A percentile compares a stretch with the other conserved stretches of the same genome.
Evolutionary conservation across 2,329 filamentous ascomycete species (phyloP).

Genomic region (Colletotrichum somersetense): DNA sequence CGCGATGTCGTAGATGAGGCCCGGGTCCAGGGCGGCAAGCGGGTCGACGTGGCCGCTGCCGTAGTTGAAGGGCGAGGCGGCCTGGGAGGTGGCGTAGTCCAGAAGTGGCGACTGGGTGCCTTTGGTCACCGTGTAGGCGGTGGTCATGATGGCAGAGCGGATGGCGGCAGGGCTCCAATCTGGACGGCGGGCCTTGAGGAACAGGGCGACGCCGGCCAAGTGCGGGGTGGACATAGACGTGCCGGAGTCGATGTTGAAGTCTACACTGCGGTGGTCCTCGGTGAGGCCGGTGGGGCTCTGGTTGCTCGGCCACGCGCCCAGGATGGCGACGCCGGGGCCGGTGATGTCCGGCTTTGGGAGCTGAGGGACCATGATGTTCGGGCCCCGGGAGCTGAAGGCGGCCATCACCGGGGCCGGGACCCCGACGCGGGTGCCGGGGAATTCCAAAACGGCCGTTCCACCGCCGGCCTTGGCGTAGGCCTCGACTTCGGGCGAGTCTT

Average conservation of each 20-base stretch:
- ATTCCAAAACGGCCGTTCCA: constrained; percentile 16
- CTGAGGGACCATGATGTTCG: constrained; percentile 21
- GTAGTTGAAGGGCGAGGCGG: constrained; percentile 30
- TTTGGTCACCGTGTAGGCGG: constrained; percentile 23
- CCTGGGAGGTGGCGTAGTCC: not conserved
- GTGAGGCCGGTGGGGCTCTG: constrained; percentile 7
- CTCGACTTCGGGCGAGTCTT: constrained; percentile 11
- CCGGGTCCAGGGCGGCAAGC: constrained; percentile 45
- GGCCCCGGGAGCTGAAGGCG: constrained; percentile 38
- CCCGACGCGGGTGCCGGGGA: constrained; percentile 27
- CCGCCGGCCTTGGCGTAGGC: constrained; percentile 21
- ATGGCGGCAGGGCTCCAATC: constrained; percentile 35
- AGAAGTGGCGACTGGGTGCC: constrained; percentile 2
- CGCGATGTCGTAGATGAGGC: constrained; percentile 42
- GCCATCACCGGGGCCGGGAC: constrained; percentile 37
- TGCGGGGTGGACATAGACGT: constrained; percentile 42
- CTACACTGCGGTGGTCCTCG: constrained; percentile 16
- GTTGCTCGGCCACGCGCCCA: constrained; percentile 34
- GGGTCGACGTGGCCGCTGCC: constrained; percentile 42
- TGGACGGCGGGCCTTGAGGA: constrained; percentile 37
- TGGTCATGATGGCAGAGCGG: constrained; percentile 40
- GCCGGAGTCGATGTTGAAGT: constrained; percentile 39
- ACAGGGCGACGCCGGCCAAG: constrained; percentile 37
- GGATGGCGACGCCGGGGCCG: constrained; percentile 34
- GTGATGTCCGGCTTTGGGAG: constrained; percentile 42